phyloP scores from a whole-genome alignment of 106 monocot genomes.

The Dendrobium nobile region DNA sequence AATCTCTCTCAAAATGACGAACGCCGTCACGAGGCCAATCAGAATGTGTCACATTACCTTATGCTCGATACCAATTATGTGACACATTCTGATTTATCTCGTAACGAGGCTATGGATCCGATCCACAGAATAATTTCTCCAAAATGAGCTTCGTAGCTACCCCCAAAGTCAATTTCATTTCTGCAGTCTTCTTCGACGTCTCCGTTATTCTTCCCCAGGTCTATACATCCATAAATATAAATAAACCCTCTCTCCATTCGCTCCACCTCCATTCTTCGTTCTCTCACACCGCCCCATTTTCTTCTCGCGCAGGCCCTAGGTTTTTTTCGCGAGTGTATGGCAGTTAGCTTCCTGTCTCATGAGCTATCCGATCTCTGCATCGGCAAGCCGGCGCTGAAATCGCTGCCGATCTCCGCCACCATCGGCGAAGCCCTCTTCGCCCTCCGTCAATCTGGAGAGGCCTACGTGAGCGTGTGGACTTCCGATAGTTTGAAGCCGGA shows the following conservation, averaged over 20 bases:
- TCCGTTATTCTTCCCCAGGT: too few species aligned
- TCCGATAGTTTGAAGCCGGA: not conserved
- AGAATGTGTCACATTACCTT: too few species aligned
- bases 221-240: not conserved
- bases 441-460: slow-evolving; percentile 35
- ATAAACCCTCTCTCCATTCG: not conserved
- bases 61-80: too few species aligned
- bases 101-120: too few species aligned
- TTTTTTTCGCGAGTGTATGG: slow-evolving; percentile 41
- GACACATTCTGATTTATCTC: too few species aligned
- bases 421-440: slow-evolving; percentile 56
- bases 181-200: too few species aligned
- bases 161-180: too few species aligned
- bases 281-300: not conserved
- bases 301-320: not conserved
- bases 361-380: slow-evolving; percentile 91
- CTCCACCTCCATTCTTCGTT: not conserved
- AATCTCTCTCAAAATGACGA: too few species aligned
- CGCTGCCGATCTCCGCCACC: slow-evolving; percentile 46
- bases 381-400: slow-evolving; percentile 72
- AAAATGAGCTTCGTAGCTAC: too few species aligned
- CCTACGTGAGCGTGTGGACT: slow-evolving; percentile 37
- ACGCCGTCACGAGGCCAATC: too few species aligned
- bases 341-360: slow-evolving; percentile 35
- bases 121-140: too few species aligned